These are phyloP conservation scores for Starmerella tilneyi DNA, from an alignment of 805 yeast species.

Conservation along the genomic window DNA sequence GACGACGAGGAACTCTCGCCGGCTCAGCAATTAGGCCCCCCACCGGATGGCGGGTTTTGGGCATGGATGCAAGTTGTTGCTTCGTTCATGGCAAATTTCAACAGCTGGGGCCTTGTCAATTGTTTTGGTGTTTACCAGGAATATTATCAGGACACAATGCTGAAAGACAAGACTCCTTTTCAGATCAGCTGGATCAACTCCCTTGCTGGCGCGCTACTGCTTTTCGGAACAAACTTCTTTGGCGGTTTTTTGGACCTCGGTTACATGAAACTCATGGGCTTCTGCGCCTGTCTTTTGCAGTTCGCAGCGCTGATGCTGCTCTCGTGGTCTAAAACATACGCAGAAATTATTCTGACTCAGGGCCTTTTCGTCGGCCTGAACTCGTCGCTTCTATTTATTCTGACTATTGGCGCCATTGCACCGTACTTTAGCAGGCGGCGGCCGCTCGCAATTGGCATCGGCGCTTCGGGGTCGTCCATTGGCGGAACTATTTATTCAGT, in stretches of 20 bases:
- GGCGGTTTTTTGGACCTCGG: constrained; percentile 30
- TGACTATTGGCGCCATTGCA: constrained; percentile 38
- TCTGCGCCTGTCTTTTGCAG: constrained; percentile 25
- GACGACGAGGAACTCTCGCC: background rate
- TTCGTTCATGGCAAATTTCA: constrained; percentile 23
- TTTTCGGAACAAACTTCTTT: constrained; percentile 23
- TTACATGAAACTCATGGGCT: constrained; percentile 24
- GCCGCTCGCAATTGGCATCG: constrained; percentile 39
- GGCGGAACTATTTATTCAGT: constrained; percentile 45
- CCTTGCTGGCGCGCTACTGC: constrained; percentile 18
- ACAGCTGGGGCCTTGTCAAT: constrained; percentile 26
- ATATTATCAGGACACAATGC: constrained; percentile 17
- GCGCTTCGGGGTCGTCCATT: constrained; percentile 42
- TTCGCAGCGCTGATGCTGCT: constrained; percentile 28
- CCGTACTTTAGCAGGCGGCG: constrained; percentile 39
- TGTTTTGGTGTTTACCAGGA: constrained; percentile 26
- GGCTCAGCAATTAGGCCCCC: constrained; percentile 33
- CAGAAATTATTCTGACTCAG: constrained; percentile 45
- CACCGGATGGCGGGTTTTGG: constrained; percentile 26
- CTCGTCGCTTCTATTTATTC: constrained; percentile 36
- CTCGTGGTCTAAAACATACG: constrained; percentile 34
- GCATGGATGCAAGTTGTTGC: constrained; percentile 28
- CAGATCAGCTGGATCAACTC: constrained; percentile 26
- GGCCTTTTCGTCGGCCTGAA: constrained; percentile 43
- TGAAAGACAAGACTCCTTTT: constrained; percentile 13